Evolutionary conservation across 805 yeast genomes (phyloP), one percentile per base, ranked within the genome.

Genomic region (Kregervanrija pseudodelftensis): DNA sequence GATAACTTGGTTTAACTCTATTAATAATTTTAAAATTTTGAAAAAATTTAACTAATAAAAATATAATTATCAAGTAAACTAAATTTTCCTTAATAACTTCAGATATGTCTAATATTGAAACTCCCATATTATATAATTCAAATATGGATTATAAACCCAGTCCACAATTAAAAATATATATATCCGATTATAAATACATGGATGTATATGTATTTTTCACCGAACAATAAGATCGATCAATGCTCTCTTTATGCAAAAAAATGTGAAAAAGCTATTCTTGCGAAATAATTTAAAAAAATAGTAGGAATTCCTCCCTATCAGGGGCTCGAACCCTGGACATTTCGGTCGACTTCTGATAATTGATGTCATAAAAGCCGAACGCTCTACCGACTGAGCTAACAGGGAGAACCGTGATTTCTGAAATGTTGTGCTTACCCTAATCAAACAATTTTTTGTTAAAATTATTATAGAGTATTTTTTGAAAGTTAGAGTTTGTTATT

Each of bases 361-460:
- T 43, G 44, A 43, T 48, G 49, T 58, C 69, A 59, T 73, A 73
- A 73, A 73, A 74, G 80, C 78, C 79, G 79, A 74, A 74, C 79
- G 79, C 79, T 74, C 79, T 72, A 75, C 79, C 80, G 73, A 74
- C 80, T 74, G 80, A 74, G 79, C 80, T 75, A 75, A 65, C 63
- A 55, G 61, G 71, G 72, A 67, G 31, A 22, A 22, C 28, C 28
- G 8, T 22, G 28, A 22, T 17, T n/a, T n/a, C n/a, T n/a, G n/a
- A n/a, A n/a, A n/a, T n/a, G n/a, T n/a, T n/a, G n/a, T n/a, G n/a
- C n/a, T n/a, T n/a, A n/a, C n/a, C n/a, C n/a, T n/a, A n/a, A n/a
- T n/a, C n/a, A n/a, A n/a, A n/a, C n/a, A n/a, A n/a, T n/a, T n/a
- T n/a, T n/a, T n/a, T n/a, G n/a, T n/a, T n/a, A n/a, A n/a, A n/a